phyloP scores from a whole-genome alignment of 257 asterid genomes.

The Solanum ossicruentum region DNA sequence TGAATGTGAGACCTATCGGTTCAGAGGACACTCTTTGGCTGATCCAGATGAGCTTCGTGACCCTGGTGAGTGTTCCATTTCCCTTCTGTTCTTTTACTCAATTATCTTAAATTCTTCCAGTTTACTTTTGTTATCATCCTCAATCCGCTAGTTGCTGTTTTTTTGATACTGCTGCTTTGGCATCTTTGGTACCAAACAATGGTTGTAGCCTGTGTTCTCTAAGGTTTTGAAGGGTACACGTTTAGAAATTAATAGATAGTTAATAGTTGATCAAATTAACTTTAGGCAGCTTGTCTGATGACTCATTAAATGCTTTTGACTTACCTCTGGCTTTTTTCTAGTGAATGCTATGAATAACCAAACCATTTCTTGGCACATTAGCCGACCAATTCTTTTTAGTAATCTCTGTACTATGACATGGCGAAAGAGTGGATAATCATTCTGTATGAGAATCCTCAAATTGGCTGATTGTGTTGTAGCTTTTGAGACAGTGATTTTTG shows the following conservation, averaged over 20 bases:
- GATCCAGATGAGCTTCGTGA: constrained; percentile 99
- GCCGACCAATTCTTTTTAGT: neutral
- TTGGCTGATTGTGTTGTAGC: neutral
- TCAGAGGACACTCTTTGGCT: constrained; percentile 97
- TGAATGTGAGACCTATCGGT: constrained; percentile 92
- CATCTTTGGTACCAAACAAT: neutral
- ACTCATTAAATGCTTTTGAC: neutral
- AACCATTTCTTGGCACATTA: neutral
- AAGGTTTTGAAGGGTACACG: neutral
- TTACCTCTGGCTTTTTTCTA: neutral
- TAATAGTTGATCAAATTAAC: neutral
- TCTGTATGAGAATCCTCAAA: neutral
- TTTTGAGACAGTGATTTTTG: neutral
- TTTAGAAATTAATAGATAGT: neutral
- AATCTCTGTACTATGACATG: neutral
- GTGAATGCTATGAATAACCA: neutral
- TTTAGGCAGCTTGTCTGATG: neutral
- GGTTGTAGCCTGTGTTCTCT: neutral
- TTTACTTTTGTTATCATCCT: neutral
- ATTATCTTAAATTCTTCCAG: neutral
- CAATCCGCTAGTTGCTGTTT: neutral
- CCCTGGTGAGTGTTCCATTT: constrained; percentile 47
- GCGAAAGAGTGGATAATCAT: neutral
- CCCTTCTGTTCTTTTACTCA: neutral
- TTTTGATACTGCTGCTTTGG: neutral